Percentiles rank a stretch among this genome's conserved stretches.
Conservation (phyloP, 78 protist genomes). For the Dictyostelium citrinum region DNA sequence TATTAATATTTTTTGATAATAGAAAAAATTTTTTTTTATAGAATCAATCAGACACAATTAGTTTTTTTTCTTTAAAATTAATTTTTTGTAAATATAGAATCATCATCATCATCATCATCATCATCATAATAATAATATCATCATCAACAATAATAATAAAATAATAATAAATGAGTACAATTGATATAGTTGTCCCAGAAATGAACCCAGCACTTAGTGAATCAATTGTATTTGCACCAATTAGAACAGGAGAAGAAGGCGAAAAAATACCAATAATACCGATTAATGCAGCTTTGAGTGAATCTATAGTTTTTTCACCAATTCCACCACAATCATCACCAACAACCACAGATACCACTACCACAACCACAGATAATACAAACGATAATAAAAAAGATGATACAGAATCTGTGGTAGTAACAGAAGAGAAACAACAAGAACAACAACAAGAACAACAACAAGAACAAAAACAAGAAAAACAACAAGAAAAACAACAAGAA, state of each 20-base stretch:
- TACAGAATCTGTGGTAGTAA: background rate
- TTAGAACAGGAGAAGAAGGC: background rate
- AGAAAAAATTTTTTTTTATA: background rate
- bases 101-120: background rate
- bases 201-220: slow-evolving; percentile 12
- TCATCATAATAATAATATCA: too few relatives aligned
- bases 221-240: slow-evolving; percentile 6
- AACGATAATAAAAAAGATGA: background rate
- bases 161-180: background rate
- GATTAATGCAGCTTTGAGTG: background rate
- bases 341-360: background rate
- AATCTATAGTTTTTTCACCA: slow-evolving; percentile 7
- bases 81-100: background rate
- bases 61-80: background rate
- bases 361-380: background rate
- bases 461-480: background rate
- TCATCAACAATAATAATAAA: too few relatives aligned
- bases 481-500: background rate
- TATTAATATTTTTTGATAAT: background rate
- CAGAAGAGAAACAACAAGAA: too few relatives aligned
- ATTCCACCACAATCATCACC: background rate
- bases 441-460: background rate
- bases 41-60: background rate
- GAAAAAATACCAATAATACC: background rate
- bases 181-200: background rate